Evolutionary conservation across 2,329 filamentous ascomycete genomes (phyloP), one percentile per base, ranked within the genome.

Genomic region (Cytospora chrysosperma): DNA sequence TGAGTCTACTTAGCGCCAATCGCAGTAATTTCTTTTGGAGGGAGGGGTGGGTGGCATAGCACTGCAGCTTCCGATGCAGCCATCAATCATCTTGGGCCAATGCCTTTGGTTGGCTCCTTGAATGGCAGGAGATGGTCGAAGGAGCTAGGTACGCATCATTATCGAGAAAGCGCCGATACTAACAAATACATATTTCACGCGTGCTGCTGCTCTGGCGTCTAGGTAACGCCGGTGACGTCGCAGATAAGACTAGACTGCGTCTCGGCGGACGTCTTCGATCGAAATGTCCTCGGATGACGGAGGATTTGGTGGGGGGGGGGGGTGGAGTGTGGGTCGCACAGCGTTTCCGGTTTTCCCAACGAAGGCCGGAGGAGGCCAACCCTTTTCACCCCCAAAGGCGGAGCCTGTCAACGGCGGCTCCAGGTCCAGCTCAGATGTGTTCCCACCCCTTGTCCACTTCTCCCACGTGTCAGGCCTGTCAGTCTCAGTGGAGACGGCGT

Each of bases 391-490:
- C 9, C 7, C 40, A 43, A 7, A 43, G 40, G 40, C 40, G 8
- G 19, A 43, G 40, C 40, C n/a, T 43, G 40, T 43, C 37, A 43
- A 4, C 19, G 6, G 19, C 19, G 40, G 19, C 40, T n/a, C 40
- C 37, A 10, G 8, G 1, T 13, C 34, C 34, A 37, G 34, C 17
- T 37, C 34, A 17, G 34, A 37, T 37, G 34, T 37, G 15, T 13
- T 51, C 51, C 6, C 28, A 40, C 51, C 37, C 58, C 51, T 52
- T n/a, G n/a, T n/a, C 43, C 37, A 55, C 28, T 19, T 32, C 17
- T 27, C 51, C 58, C 58, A 61, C 58, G 58, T 61, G 58, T 55
- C 58, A 55, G 40, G 58, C 58, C 58, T 61, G 58, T 61, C 58
- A 55, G 15, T 32, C 43, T n/a, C 26, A 47, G 58, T 55, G 58